These are phyloP conservation scores for Vitis riparia DNA, from an alignment of 164 flowering plant species.

Conservation along the genomic window DNA sequence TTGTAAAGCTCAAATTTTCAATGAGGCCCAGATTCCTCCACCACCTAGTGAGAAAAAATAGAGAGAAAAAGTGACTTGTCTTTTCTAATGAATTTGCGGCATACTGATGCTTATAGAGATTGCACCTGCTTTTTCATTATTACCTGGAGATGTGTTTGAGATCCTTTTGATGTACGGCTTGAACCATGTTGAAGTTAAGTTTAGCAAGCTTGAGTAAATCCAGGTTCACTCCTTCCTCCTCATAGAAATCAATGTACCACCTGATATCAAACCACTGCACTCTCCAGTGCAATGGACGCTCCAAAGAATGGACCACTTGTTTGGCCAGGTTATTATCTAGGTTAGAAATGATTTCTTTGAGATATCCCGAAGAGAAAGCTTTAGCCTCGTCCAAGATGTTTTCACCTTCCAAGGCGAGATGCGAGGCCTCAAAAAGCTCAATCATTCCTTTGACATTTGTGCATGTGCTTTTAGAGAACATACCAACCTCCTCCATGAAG, in stretches of 20 bases:
- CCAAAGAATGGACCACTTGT: constrained; percentile 31
- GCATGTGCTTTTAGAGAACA: constrained; percentile 13
- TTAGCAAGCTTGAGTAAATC: constrained; percentile 35
- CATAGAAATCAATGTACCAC: constrained; percentile 24
- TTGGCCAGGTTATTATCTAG: constrained; percentile 9
- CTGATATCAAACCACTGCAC: constrained; percentile 35
- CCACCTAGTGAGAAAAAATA: constrained; percentile 32
- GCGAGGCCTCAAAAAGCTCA: constrained; percentile 44
- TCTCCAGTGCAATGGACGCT: constrained; percentile 38
- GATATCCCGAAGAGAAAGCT: constrained; percentile 16
- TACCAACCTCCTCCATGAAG: constrained; percentile 29
- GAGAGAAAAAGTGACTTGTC: neutral
- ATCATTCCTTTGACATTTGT: constrained; percentile 24
- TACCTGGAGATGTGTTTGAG: constrained; percentile 33
- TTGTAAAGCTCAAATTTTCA: constrained; percentile 25
- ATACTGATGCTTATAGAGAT: neutral
- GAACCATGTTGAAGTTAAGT: constrained; percentile 45
- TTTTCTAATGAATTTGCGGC: neutral
- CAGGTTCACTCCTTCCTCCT: constrained; percentile 9
- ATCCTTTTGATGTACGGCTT: constrained; percentile 36
- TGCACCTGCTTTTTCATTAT: neutral
- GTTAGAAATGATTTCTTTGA: constrained; percentile 3
- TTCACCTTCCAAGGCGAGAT: constrained; percentile 33
- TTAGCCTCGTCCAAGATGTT: constrained; percentile 27
- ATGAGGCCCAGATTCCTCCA: constrained; percentile 37